These are phyloP conservation scores for Paraurostyla sp. DNA, from an alignment of 73 alveolate genomes.

Conservation along the genomic window DNA sequence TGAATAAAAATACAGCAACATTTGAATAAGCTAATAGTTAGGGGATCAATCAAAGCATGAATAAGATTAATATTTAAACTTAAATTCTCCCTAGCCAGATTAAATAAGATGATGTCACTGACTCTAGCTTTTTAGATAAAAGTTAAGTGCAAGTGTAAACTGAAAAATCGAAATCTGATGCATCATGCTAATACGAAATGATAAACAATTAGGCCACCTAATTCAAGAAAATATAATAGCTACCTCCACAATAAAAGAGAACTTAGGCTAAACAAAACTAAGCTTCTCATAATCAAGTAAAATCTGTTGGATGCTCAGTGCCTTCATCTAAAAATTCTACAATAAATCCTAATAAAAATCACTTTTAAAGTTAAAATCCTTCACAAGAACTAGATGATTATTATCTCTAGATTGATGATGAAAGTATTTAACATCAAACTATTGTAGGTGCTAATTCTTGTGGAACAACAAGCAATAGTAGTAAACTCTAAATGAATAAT, in stretches of 20 bases:
- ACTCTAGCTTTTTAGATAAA: not conserved
- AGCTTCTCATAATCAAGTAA: not conserved
- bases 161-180: not conserved
- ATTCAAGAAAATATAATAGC: not conserved
- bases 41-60: too few species aligned
- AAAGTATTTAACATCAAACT: not conserved
- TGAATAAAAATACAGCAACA: not conserved
- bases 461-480: not conserved
- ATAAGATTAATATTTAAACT: not conserved
- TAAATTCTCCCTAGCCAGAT: too few species aligned
- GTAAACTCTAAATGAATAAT: not conserved
- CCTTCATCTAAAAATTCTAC: conserved; percentile 33
- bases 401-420: conserved; percentile 25
- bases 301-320: conserved; percentile 9
- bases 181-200: conserved; percentile 2
- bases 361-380: conserved; percentile 24
- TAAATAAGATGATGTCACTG: not conserved
- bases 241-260: conserved; percentile 19
- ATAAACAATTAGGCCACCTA: not conserved
- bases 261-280: not conserved
- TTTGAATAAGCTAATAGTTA: too few species aligned
- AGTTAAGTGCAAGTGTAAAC: conserved; percentile 15
- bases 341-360: not conserved
- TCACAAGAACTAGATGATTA: not conserved
- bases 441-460: not conserved